A percentile compares a stretch with the other conserved stretches of the same genome.
These are phyloP conservation scores for Neonectria magnoliae DNA, from an alignment of 2,329 filamentous ascomycete genomes.

Conservation along the genomic window DNA sequence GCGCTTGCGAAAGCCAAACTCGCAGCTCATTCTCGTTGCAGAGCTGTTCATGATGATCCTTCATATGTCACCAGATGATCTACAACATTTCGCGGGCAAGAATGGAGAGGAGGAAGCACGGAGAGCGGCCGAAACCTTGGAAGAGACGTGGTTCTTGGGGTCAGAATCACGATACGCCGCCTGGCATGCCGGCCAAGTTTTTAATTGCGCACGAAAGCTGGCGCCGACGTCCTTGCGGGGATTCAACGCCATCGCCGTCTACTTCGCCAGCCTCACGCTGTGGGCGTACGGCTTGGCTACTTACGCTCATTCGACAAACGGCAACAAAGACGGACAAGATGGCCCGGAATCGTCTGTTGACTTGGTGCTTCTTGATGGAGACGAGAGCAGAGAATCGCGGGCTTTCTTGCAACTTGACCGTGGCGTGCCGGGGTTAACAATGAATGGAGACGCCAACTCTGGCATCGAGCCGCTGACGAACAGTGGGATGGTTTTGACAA, in stretches of 20 bases:
- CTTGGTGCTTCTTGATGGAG: slow-evolving; percentile 30
- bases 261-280: slow-evolving; percentile 35
- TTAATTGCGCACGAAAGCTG: slow-evolving; percentile 34
- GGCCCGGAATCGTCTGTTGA: slow-evolving; percentile 11
- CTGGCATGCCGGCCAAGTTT: slow-evolving; percentile 40
- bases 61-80: slow-evolving; percentile 35
- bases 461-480: slow-evolving; percentile 34
- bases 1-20: slow-evolving; percentile 9
- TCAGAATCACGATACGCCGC: slow-evolving; percentile 36
- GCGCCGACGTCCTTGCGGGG: slow-evolving; percentile 32
- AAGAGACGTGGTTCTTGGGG: slow-evolving; percentile 28
- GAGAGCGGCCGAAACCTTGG: slow-evolving; percentile 27
- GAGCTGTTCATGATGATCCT: slow-evolving; percentile 42
- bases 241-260: slow-evolving; percentile 39
- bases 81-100: slow-evolving; percentile 34
- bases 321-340: slow-evolving; percentile 15
- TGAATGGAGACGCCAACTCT: slow-evolving; percentile 21
- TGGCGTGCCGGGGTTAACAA: slow-evolving; percentile 29
- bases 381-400: slow-evolving; percentile 27
- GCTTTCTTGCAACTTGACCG: slow-evolving; percentile 33
- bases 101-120: slow-evolving; percentile 37
- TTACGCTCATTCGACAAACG: slow-evolving; percentile 14
- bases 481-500: slow-evolving; percentile 21
- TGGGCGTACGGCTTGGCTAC: slow-evolving; percentile 36
- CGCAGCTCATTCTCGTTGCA: slow-evolving; percentile 33